Evolutionary conservation across 495 filamentous ascomycete species (phyloP).

Genomic region (Lentithecium fluviatile): DNA sequence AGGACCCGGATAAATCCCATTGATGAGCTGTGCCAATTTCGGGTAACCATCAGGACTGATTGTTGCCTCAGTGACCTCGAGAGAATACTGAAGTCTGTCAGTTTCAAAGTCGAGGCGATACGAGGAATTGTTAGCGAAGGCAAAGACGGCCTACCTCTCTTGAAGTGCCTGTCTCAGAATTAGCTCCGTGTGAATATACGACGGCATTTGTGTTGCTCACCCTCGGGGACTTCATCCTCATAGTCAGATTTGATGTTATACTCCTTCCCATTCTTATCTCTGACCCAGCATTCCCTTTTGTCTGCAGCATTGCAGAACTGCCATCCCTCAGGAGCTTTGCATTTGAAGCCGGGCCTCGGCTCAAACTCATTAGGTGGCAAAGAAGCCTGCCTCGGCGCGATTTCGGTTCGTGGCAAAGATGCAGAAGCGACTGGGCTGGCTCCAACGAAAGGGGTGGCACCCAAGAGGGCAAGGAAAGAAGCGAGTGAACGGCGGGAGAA

Average conservation of each 20-base stretch:
- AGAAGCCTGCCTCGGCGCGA: conserved; percentile 17
- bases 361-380: too few relatives aligned
- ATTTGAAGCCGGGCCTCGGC: conserved; percentile 20
- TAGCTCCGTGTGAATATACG: neutral
- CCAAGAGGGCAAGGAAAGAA: conserved; percentile 14
- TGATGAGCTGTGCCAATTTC: conserved; percentile 35
- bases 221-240: conserved; percentile 8
- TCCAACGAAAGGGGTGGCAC: conserved; percentile 2
- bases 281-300: conserved; percentile 27
- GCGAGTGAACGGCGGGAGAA: conserved; percentile 19
- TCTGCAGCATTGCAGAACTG: conserved; percentile 9
- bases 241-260: conserved; percentile 27
- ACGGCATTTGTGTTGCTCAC: neutral
- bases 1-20: conserved; percentile 39
- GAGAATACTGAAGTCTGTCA: neutral
- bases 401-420: neutral
- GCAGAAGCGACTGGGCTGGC: conserved; percentile 11
- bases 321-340: conserved; percentile 16
- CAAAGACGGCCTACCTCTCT: neutral
- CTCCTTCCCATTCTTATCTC: conserved; percentile 12
- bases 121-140: too few relatives aligned
- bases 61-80: conserved; percentile 7
- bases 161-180: conserved; percentile 4
- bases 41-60: conserved; percentile 20
- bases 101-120: neutral